Conservation (phyloP, 1,139 yeast genomes). For the Pneumocystis carinii region DNA sequence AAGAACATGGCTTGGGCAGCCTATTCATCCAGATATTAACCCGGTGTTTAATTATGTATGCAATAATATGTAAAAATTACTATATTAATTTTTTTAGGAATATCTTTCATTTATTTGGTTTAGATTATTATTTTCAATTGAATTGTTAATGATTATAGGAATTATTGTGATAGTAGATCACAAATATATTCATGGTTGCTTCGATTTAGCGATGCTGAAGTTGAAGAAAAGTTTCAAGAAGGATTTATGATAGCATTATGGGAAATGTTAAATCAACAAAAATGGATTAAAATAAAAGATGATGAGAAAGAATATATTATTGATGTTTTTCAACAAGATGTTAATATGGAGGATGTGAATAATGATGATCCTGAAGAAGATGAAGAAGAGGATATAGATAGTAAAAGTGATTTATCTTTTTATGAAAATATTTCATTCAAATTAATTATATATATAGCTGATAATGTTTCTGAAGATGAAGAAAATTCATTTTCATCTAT, state of each 20-base stretch:
- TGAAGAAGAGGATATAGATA: slow-evolving; percentile 24
- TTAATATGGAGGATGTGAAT: slow-evolving; percentile 26
- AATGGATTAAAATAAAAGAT: slow-evolving; percentile 34
- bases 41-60: slow-evolving; percentile 43
- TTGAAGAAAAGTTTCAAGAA: slow-evolving; percentile 38
- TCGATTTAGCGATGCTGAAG: slow-evolving; percentile 33
- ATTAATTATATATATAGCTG: background rate
- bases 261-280: slow-evolving; percentile 41
- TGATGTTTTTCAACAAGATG: slow-evolving; percentile 31
- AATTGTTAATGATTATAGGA: slow-evolving; percentile 19
- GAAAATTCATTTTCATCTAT: slow-evolving; percentile 2
- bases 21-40: slow-evolving; percentile 37
- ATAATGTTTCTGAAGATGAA: background rate
- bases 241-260: slow-evolving; percentile 41
- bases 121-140: background rate
- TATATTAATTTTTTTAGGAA: slow-evolving; percentile 19
- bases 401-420: slow-evolving; percentile 4
- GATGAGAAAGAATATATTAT: slow-evolving; percentile 37
- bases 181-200: slow-evolving; percentile 47
- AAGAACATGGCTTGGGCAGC: slow-evolving; percentile 29
- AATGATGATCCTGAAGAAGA: slow-evolving; percentile 24
- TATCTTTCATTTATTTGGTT: slow-evolving; percentile 44
- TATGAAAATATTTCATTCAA: background rate
- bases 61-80: background rate
- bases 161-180: slow-evolving; percentile 31